A percentile compares a stretch with the other conserved stretches of the same genome.
Evolutionary conservation across 2,329 filamentous ascomycete species (phyloP).

Genomic region (Arthroderma sp.): DNA sequence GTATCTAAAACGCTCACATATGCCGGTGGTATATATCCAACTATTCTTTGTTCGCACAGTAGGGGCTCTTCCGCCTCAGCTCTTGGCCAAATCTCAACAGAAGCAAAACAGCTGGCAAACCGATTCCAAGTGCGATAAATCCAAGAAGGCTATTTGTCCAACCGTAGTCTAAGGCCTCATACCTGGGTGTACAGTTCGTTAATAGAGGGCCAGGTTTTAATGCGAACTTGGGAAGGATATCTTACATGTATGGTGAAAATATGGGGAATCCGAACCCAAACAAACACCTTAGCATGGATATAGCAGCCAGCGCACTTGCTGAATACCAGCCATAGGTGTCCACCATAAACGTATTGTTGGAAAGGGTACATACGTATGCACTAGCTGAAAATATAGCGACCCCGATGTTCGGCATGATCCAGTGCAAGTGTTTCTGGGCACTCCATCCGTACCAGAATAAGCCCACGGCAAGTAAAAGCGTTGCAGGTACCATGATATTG

Average conservation of each 20-base stretch:
- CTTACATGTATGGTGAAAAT: too few relatives aligned
- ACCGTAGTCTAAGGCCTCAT: not conserved
- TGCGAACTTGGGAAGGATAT: too few relatives aligned
- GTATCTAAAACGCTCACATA: too few relatives aligned
- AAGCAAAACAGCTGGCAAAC: not conserved
- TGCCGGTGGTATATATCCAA: too few relatives aligned
- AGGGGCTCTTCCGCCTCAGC: not conserved
- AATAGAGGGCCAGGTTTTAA: too few relatives aligned
- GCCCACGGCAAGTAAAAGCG: conserved; percentile 38
- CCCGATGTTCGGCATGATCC: conserved; percentile 44
- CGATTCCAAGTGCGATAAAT: conserved; percentile 31
- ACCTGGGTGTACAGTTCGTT: not conserved
- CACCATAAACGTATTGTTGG: conserved; percentile 30
- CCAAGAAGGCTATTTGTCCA: conserved; percentile 51
- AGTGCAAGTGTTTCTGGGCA: conserved; percentile 36
- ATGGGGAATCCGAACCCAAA: too few relatives aligned
- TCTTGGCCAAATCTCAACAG: not conserved
- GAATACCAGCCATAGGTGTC: conserved; percentile 33
- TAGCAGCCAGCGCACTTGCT: conserved; percentile 23
- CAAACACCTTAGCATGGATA: conserved; percentile 26
- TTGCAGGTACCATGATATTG: conserved; percentile 43
- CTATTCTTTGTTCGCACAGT: too few relatives aligned
- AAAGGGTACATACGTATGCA: conserved; percentile 32
- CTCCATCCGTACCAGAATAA: conserved; percentile 48
- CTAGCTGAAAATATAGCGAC: conserved; percentile 38